Base-by-base conservation (phyloP, 2,329 filamentous ascomycete species). In the Pestalotiopsis sp. region DNA sequence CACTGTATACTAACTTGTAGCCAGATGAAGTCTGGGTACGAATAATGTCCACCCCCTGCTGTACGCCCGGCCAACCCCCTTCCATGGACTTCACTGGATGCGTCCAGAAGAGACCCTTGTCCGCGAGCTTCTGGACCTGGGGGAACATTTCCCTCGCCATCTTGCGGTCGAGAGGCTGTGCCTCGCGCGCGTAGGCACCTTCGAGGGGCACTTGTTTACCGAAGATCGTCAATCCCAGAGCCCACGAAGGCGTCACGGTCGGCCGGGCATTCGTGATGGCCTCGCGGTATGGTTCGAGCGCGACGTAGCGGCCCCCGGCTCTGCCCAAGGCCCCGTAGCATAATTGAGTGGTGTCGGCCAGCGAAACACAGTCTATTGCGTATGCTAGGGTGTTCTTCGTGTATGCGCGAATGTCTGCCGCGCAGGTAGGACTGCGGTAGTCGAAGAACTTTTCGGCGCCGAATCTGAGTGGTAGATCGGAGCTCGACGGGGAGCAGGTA, bases 401-500 rank as follows among this genome's bases (percentile, higher is more conserved):
- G 65, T 78, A 78, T 57, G 79, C 76, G 41, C 81, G 79, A 75
- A 89, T 88, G 69, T 86, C 80, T 52, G 78, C 76, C 1, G 80
- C 80, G 57, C 39, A 80, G 80, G 23, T 81, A 80, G 0, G 82
- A 78, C 20, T 82, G 80, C 20, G 80, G 79, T 89, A 88, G 76
- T 88, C 82, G 72, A 87, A 86, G 12, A 80, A 80, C 59, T 78
- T 78, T 68, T 82, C 80, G 1, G 85, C 85, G 23, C 87, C 87
- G 12, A 85, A 77, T 3, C 73, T 75, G 69, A 81, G 81, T 3
- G 84, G 77, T 12, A 86, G 81, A 3, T 82, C 79, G 74, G 84
- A 85, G 75, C 87, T 87, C 65, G 77, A 79, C 1, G 83, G 79
- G 1, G 83, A 86, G 67, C 69, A 72, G 0, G 69, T 70, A 2